These are phyloP conservation scores for Microdochium nivale DNA, from an alignment of 2,329 filamentous ascomycete genomes.

Conservation along the genomic window DNA sequence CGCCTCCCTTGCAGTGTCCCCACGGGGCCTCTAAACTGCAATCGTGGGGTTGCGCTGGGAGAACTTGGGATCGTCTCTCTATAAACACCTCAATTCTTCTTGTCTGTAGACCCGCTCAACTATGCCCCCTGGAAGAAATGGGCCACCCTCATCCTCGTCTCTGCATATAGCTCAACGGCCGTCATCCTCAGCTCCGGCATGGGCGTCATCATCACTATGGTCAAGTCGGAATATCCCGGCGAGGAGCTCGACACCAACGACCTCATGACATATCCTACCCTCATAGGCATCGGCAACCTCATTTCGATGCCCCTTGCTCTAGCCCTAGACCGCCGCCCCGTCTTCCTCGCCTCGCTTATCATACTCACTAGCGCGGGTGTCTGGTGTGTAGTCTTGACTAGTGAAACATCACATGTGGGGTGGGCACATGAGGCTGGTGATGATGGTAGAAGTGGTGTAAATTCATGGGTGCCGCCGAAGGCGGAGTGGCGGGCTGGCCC, in stretches of 20 bases:
- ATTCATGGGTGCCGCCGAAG: too few species aligned
- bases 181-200: slow-evolving; percentile 7
- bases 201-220: slow-evolving; percentile 4
- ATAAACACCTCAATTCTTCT: not conserved
- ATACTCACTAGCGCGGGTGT: slow-evolving; percentile 16
- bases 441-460: too few species aligned
- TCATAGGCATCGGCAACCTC: slow-evolving; percentile 17
- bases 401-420: too few species aligned
- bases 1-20: slow-evolving; percentile 3
- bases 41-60: too few species aligned
- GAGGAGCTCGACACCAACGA: slow-evolving; percentile 10
- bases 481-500: too few species aligned
- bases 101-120: slow-evolving; percentile 15
- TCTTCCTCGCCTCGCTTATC: slow-evolving; percentile 18
- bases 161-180: slow-evolving; percentile 9
- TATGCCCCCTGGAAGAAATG: slow-evolving; percentile 15
- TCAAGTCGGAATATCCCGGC: slow-evolving; percentile 11
- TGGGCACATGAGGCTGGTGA: too few species aligned
- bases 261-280: slow-evolving; percentile 21
- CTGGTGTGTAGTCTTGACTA: slow-evolving; percentile 13
- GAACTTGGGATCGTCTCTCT: not conserved
- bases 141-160: slow-evolving; percentile 11
- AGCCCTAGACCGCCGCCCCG: slow-evolving; percentile 20
- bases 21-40: slow-evolving; percentile 9
- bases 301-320: slow-evolving; percentile 23